A percentile compares a stretch with the other conserved stretches of the same genome.
These are phyloP conservation scores for Allium cepa DNA, from an alignment of 106 monocot species.

Conservation along the genomic window DNA sequence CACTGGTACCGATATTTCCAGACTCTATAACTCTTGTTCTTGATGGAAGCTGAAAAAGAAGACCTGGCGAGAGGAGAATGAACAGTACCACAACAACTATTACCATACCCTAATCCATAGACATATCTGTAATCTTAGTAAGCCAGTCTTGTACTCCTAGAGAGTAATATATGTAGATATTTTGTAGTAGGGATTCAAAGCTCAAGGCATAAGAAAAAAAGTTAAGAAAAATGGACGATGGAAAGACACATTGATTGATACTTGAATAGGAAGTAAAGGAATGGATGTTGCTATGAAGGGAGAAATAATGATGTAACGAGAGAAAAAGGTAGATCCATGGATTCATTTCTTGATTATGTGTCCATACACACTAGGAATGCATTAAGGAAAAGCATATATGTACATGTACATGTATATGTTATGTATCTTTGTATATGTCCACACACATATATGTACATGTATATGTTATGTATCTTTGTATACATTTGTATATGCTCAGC, in stretches of 20 bases:
- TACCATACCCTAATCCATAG: constrained; percentile 18
- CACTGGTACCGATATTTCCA: constrained; percentile 19
- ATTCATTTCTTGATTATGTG: constrained; percentile 4
- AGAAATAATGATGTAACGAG: not conserved
- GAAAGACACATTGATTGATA: constrained; percentile 1
- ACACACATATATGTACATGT: too few relatives aligned
- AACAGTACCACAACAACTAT: constrained; percentile 14
- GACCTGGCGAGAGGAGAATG: constrained; percentile 18
- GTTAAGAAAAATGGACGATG: too few relatives aligned
- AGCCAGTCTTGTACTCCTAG: too few relatives aligned
- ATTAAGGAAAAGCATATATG: too few relatives aligned
- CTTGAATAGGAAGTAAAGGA: constrained; percentile 3
- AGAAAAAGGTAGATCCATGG: not conserved
- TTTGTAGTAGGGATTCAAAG: constrained; percentile 4
- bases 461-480: too few relatives aligned
- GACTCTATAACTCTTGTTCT: constrained; percentile 24
- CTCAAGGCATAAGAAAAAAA: constrained; percentile 14
- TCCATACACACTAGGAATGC: not conserved
- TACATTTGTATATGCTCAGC: too few relatives aligned
- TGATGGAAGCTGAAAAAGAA: constrained; percentile 18
- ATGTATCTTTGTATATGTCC: too few relatives aligned
- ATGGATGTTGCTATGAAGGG: not conserved
- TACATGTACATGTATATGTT: too few relatives aligned
- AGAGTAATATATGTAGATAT: too few relatives aligned
- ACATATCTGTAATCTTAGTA: not conserved